Percentiles rank a stretch among this genome's conserved stretches.
These are phyloP conservation scores for Curvularia verruculosa DNA, from an alignment of 2,329 filamentous ascomycete genomes.

Conservation along the genomic window DNA sequence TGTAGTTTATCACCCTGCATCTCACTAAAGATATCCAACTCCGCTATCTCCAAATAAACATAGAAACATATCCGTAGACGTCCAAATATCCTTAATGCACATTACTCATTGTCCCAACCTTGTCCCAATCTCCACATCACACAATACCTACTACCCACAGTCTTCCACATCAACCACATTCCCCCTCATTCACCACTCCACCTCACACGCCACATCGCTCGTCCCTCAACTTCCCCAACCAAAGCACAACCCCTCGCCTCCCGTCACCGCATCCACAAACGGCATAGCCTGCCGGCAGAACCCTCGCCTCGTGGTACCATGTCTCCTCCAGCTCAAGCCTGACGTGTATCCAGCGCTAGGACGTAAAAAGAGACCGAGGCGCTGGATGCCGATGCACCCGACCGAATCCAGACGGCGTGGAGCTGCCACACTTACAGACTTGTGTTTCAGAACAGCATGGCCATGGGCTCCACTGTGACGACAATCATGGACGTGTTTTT, in stretches of 20 bases:
- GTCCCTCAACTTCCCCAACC: not conserved
- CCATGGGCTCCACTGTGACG: not conserved
- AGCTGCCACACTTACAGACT: not conserved
- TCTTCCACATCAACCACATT: not conserved
- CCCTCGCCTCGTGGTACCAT: not conserved
- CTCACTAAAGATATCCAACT: not conserved
- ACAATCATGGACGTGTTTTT: not conserved
- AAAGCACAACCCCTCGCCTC: not conserved
- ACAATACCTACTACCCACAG: not conserved
- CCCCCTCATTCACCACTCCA: not conserved
- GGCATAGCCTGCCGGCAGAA: slow-evolving; percentile 2
- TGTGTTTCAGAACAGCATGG: slow-evolving; percentile 1
- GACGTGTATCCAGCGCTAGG: slow-evolving; percentile 1
- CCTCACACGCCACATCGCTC: not conserved
- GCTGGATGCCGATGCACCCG: not conserved
- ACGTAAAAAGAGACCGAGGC: not conserved
- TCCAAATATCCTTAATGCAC: not conserved
- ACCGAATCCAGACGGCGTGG: not conserved
- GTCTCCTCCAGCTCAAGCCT: not conserved
- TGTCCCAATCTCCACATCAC: not conserved
- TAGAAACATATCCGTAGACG: no score
- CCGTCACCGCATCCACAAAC: not conserved
- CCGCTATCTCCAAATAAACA: not conserved
- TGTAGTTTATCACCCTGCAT: no score
- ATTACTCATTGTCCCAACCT: not conserved